Evolutionary conservation across 2,329 filamentous ascomycete genomes (phyloP), one percentile per base, ranked within the genome.

Genomic region (Ceratocystis lukuohia): DNA sequence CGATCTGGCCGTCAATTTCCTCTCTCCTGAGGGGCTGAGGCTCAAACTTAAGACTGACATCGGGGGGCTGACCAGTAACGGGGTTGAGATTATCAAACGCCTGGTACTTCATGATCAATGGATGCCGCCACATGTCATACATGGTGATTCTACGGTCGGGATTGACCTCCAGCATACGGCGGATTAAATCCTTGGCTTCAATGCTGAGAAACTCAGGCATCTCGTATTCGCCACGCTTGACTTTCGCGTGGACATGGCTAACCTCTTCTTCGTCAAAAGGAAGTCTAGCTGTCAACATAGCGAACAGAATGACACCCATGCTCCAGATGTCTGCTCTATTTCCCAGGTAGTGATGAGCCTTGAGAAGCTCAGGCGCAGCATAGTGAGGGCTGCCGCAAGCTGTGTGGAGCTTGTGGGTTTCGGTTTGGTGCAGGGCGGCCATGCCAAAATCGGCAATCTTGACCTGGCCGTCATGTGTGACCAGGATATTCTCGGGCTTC

Each of bases 401-500:
- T 0, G 94, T 97, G 66, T 84, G 88, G 33, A 99, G 82, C 73
- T 87, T 86, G 70, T 91, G 87, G 7, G 85, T 87, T 28, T 84
- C 82, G 2, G 89, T 89, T 74, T 97, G 93, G 69, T 87, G 84
- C 53, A 97, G 80, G 2, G 93, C 93, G 57, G 94, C 94, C 92
- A 99, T 96, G 53, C 94, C 93, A 75, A 99, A 99, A 75, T 99
- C 94, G 64, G 93, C 93, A 71, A 99, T 86, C 76, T 97, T 99
- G 74, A 97, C 86, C 67, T 89, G 85, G 65, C 87, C 82, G 61
- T 87, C 79, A 2, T 80, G 79, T 67, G 91, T 91, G 63, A 99
- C 81, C 20, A 99, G 80, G 59, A 99, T 96, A 72, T 99, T 99
- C 76, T 99, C 94, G 0, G 92, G 94, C 76, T 99, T 99, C 65